Conservation (phyloP, 2,329 filamentous ascomycete genomes). For the Nectriaceae sp. region DNA sequence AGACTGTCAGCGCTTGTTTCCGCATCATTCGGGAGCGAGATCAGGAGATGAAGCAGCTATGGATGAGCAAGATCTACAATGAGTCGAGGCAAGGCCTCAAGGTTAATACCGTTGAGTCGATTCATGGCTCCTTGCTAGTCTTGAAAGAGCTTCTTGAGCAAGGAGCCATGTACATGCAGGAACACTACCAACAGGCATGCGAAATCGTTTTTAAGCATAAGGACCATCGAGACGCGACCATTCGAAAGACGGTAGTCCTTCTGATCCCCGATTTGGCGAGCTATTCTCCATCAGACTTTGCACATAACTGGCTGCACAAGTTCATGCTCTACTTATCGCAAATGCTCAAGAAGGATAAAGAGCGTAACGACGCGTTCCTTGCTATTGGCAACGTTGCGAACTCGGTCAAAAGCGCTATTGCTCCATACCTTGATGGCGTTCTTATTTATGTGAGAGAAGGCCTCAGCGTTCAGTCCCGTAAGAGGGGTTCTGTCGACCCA, state of each 20-base stretch:
- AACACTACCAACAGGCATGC: conserved; percentile 87
- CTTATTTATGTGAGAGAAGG: conserved; percentile 92
- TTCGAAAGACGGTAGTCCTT: conserved; percentile 85
- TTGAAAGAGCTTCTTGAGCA: conserved; percentile 91
- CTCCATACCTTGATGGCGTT: conserved; percentile 92
- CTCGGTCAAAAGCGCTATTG: conserved; percentile 92
- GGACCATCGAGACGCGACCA: conserved; percentile 85
- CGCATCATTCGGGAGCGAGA: conserved; percentile 94
- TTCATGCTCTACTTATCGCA: conserved; percentile 97
- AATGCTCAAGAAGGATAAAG: conserved; percentile 92
- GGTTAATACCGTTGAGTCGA: conserved; percentile 78
- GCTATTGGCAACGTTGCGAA: conserved; percentile 97
- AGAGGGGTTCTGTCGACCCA: conserved; percentile 67
- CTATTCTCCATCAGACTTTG: conserved; percentile 90
- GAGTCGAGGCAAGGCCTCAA: conserved; percentile 81
- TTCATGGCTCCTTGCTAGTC: conserved; percentile 92
- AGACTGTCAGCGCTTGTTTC: conserved; percentile 93
- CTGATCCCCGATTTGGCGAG: conserved; percentile 91
- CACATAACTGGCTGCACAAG: conserved; percentile 82
- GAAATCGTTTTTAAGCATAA: conserved; percentile 92
- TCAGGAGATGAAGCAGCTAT: conserved; percentile 79
- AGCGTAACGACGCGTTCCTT: conserved; percentile 90
- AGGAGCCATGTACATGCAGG: conserved; percentile 99
- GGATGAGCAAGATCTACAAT: conserved; percentile 89
- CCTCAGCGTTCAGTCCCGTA: conserved; percentile 75